Base-by-base conservation (phyloP, 129 eudicot species). In the Artemisia annua region DNA sequence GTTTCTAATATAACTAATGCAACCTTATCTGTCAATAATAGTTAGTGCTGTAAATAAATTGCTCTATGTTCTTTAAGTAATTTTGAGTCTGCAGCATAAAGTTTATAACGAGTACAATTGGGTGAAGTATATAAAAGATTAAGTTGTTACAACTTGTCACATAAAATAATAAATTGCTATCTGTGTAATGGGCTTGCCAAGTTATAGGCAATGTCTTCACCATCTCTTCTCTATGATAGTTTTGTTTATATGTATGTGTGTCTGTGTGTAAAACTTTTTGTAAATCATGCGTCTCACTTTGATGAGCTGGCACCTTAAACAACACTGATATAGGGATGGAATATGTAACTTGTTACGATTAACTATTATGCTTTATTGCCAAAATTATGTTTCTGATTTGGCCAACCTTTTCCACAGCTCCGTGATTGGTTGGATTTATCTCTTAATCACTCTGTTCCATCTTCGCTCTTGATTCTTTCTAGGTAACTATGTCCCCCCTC, bases 351-450 rank as follows among this genome's bases (percentile, higher is more conserved):
- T 66, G 32, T 22, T 55, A 16, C 39, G 20, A 7, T 53, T 26
- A 66, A 68, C 61, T 72, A 44, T 66, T 44, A 28, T 53, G 59
- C 61, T 53, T 64, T 30, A 28, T 44, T 64, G 14, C 14, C 15
- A 44, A 18, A 11, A 20, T 1, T 55, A 16, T 58, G 64, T 43
- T 50, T 39, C 52, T 24, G 55, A 65, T 70, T 15, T 46, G 24
- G 12, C 74, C 18, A 54, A 75, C 65, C 60, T 18, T 52, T 78
- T 75, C 32, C 85, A 84, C 91, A 92, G 98, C 91, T 92, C 18
- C 85, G 86, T 71, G 96, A 92, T 84, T 92, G 98, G 98, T 81
- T 92, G 84, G 98, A 92, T 81, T 85, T 92, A 63, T 92, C 98
- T 63, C 96, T 92, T 58, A 92, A 89, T 79, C 98, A 89, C 83